Percentiles rank a stretch among this genome's conserved stretches.
Conservation (phyloP, 202 grass and related monocot genomes). For the Zoysia matrella region DNA sequence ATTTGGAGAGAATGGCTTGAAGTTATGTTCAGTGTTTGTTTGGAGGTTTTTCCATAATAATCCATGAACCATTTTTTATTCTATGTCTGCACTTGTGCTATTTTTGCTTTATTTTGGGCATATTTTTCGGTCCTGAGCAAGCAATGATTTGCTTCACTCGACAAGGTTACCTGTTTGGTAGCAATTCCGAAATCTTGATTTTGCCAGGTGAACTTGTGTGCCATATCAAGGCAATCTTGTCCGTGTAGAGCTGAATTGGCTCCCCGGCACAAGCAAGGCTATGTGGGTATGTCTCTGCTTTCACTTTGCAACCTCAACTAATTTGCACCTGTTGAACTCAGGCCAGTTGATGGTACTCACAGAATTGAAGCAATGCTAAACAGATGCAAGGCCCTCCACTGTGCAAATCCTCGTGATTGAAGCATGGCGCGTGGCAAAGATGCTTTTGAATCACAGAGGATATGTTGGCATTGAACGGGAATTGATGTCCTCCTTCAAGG, state of each 20-base stretch:
- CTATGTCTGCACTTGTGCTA: background rate
- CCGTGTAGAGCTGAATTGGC: background rate
- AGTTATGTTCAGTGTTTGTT: background rate
- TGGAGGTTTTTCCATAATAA: constrained; percentile 3
- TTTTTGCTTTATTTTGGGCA: constrained; percentile 11
- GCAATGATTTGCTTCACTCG: background rate
- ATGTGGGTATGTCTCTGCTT: background rate
- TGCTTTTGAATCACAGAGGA: background rate
- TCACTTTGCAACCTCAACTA: background rate
- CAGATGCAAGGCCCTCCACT: background rate
- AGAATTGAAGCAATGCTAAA: background rate
- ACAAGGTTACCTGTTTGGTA: background rate
- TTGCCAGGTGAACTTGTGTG: background rate
- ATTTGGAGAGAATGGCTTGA: background rate
- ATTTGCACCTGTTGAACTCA: background rate
- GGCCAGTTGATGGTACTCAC: background rate
- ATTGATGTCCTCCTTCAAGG: background rate
- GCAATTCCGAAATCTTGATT: background rate
- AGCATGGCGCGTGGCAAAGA: background rate
- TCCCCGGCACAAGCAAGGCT: background rate
- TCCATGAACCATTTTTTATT: constrained; percentile 7
- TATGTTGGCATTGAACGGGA: background rate
- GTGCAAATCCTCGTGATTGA: too few relatives aligned
- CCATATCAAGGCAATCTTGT: background rate
- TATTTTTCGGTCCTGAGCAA: background rate